Evolutionary conservation across 208 protist genomes (phyloP), one percentile per base, ranked within the genome.

Genomic region (Zelonia costaricensis): DNA sequence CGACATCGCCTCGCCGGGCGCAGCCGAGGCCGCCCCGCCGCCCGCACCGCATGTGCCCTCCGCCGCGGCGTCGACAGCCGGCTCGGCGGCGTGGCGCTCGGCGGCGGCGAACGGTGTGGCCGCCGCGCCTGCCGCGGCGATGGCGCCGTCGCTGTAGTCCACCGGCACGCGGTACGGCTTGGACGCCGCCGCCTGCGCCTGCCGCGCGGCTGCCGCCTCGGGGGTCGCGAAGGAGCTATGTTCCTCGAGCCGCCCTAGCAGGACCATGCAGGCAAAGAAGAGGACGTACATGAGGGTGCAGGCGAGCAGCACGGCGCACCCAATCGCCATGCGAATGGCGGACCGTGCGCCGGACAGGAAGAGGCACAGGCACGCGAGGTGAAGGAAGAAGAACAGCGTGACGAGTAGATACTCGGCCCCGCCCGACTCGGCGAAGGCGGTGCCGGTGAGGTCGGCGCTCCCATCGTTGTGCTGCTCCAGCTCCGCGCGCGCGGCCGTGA

Each of bases 221-320:
- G 35, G 22, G 3, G 13, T 7, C 33, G 10, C n/a, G 39, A 48
- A 15, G 15, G 53, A 33, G 35, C 44, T 6, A 40, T 46, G 30
- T 31, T 44, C 31, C 47, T 68, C 59, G 36, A 69, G 31, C 38
- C 16, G 16, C 4, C 36, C 25, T 18, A 58, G 48, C 33, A 78
- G 23, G 18, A 46, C 16, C 8, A 80, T 31, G 31, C 60, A 62
- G 16, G 45, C 53, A 49, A 61, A 75, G 42, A 80, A 61, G 18
- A 84, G 48, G 22, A 76, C 57, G 60, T 84, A 84, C 43, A 79
- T 48, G 51, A 77, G 25, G 0, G 63, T 59, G 39, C 60, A 51
- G 25, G 58, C 44, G 27, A 79, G 23, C 30, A 78, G 39, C 28
- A 80, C 12, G 12, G 72, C 59, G 12, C 69, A 65, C 25, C 72